These are phyloP conservation scores for Posidonia australis DNA, from an alignment of 106 monocot species.

Conservation along the genomic window DNA sequence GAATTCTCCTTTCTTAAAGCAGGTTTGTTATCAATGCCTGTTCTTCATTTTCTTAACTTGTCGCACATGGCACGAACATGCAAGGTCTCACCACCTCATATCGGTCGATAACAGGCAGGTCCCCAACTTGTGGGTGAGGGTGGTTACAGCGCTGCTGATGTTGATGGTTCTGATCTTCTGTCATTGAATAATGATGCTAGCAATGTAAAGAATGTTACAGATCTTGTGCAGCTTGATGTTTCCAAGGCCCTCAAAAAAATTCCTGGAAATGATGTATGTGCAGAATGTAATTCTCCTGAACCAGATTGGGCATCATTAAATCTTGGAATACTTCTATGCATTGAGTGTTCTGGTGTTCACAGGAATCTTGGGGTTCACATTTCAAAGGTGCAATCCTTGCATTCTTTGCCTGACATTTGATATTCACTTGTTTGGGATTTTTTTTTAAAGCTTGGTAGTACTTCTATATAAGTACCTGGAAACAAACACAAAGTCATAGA, in stretches of 20 bases:
- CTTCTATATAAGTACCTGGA: background rate
- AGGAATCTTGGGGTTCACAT: constrained; percentile 98
- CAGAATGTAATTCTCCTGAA: constrained; percentile 77
- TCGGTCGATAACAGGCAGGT: constrained; percentile 8
- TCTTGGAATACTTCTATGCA: constrained; percentile 87
- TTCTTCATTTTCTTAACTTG: background rate
- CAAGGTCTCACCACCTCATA: background rate
- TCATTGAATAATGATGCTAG: background rate
- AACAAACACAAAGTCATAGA: background rate
- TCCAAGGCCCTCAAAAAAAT: constrained; percentile 39
- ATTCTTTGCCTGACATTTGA: background rate
- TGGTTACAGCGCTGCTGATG: background rate
- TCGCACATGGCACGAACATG: background rate
- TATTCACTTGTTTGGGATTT: background rate
- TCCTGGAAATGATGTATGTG: constrained; percentile 92
- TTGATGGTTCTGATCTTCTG: background rate
- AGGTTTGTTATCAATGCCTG: constrained; percentile 27
- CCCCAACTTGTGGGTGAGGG: background rate
- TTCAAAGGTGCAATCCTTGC: constrained; percentile 68
- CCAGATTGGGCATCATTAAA: constrained; percentile 98
- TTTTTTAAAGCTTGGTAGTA: background rate
- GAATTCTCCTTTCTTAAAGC: constrained; percentile 45
- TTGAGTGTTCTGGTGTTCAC: constrained; percentile 95
- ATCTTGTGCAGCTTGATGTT: constrained; percentile 35
- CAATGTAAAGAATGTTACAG: constrained; percentile 3